Base-by-base conservation (phyloP, 192 early-diverging fungal genomes). In the Rhizoclosmatium sp. region DNA sequence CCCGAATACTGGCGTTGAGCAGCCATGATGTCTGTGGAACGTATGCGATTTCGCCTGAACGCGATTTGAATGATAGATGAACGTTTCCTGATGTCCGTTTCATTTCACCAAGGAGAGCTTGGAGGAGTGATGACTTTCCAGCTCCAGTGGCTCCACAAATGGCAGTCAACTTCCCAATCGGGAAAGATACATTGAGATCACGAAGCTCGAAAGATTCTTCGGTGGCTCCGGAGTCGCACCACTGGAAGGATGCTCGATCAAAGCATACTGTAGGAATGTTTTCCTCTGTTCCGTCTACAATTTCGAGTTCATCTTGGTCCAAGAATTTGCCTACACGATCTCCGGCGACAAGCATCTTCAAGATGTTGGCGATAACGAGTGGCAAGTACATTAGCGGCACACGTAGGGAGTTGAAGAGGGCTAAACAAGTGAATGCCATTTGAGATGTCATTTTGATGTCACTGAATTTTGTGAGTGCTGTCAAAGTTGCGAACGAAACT, bases 51-150 rank as follows among this genome's bases (percentile, higher is more conserved):
- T 54, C 64, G 1, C 66, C 42, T 41, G 21, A 1, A 9, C 14
- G 39, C 41, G 65, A 16, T 19, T 59, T 42, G 62, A 71, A 71
- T 44, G 84, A 82, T 2, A 89, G 69, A 45, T 78, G 70, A 4
- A 71, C 16, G 21, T 62, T 19, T n/a, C 88, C 88, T 23, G 51
- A 31, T 19, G 82, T 69, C 0, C 84, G 81, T 65, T 86, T 80
- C 85, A 96, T 93, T 83, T 97, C 96, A 14, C 95, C 93, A 5
- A 94, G 84, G 72, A 96, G 84, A 10, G 93, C 90, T 64, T 89
- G 85, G 0, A 96, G 75, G 42, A 96, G 80, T 5, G 93, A 92
- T 1, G 91, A 92, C 73, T 96, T 96, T 49, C 93, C 93, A 0
- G 91, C 83, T 2, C 92, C 95, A 12, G 80, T 81, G 9, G 80